Conservation (phyloP, 192 early-diverging fungal genomes). For the Spizellomyces punctatus region DNA sequence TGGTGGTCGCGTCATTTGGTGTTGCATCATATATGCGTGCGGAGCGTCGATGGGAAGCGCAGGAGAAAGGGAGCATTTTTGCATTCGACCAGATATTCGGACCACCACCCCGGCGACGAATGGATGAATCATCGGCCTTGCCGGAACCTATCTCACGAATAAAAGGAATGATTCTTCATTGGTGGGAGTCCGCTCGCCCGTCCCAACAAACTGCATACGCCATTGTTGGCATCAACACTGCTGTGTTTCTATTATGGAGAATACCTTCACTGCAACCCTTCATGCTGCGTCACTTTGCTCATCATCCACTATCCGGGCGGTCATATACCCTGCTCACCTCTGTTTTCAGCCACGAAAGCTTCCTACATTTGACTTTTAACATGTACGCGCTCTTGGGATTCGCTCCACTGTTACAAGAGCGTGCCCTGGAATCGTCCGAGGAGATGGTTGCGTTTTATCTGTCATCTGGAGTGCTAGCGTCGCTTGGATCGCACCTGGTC, state of each 20-base stretch:
- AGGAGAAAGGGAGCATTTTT: slow-evolving; percentile 1
- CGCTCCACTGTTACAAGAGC: slow-evolving; percentile 25
- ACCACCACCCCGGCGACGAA: not conserved
- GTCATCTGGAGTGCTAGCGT: slow-evolving; percentile 65
- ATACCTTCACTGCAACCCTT: slow-evolving; percentile 62
- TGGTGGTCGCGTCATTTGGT: slow-evolving; percentile 40
- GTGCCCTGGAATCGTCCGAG: slow-evolving; percentile 5
- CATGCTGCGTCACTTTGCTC: slow-evolving; percentile 77
- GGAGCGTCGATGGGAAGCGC: slow-evolving; percentile 21
- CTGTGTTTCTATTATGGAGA: slow-evolving; percentile 80
- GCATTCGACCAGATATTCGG: not conserved
- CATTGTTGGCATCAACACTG: slow-evolving; percentile 71
- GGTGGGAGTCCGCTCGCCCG: slow-evolving; percentile 31
- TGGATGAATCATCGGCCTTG: not conserved
- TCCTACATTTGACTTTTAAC: slow-evolving; percentile 81
- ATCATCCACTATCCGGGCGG: slow-evolving; percentile 68
- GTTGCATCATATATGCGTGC: slow-evolving; percentile 35
- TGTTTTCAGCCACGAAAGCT: slow-evolving; percentile 73
- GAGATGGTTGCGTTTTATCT: slow-evolving; percentile 73
- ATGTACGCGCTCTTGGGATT: slow-evolving; percentile 69
- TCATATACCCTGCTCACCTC: slow-evolving; percentile 79
- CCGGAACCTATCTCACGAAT: slow-evolving; percentile 6
- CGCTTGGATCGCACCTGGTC: slow-evolving; percentile 66
- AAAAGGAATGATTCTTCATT: slow-evolving; percentile 10
- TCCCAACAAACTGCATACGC: slow-evolving; percentile 39